Evolutionary conservation across 768 basidiomycete species (phyloP), one percentile per base, ranked within the genome.

Genomic region (Lyophyllum shimeji): DNA sequence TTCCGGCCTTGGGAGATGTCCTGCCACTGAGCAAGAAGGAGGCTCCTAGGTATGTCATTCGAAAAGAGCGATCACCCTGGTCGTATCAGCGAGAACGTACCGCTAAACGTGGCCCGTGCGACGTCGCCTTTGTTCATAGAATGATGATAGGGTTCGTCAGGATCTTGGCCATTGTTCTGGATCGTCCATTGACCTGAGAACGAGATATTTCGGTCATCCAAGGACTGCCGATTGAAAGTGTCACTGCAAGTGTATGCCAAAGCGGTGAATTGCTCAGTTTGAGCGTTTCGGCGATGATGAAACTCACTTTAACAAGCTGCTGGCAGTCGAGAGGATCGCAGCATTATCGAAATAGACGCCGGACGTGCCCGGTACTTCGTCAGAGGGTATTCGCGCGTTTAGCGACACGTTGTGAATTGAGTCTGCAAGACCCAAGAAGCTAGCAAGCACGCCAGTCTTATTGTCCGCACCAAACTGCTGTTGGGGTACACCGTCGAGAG

Each of bases 101-200:
- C 85, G 53, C 63, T 67, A 69, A 87, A 86, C 18, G 63, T 60
- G 2, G 74, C 57, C 23, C 64, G 61, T 47, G 76, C 76, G 17
- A 62, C 67, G 65, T 86, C 84, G 7, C 81, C 82, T 23, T 68
- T 67, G 40, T 70, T 70, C 12, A 62, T 69, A 5, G 78, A 68
- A 43, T 65, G 52, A 55, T 70, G 69, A 48, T 61, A 55, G 4
- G 64, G 50, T 37, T 6, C 34, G 6, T 37, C 15, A 12, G 34
- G 12, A 11, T 49, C 17, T 27, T 59, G 55, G 5, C 58, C 57
- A 50, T 53, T 52, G 50, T 63, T 67, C 29, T 63, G 47, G 58
- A 76, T 74, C 40, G 71, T 73, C 89, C 89, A 91, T 8, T 69
- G 67, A 7, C 88, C 87, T 52, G 64, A 65, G 63, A 82, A 89